A percentile compares a stretch with the other conserved stretches of the same genome.
Conservation (phyloP, 169 alveolate genomes). For the Blepharisma undulans region DNA sequence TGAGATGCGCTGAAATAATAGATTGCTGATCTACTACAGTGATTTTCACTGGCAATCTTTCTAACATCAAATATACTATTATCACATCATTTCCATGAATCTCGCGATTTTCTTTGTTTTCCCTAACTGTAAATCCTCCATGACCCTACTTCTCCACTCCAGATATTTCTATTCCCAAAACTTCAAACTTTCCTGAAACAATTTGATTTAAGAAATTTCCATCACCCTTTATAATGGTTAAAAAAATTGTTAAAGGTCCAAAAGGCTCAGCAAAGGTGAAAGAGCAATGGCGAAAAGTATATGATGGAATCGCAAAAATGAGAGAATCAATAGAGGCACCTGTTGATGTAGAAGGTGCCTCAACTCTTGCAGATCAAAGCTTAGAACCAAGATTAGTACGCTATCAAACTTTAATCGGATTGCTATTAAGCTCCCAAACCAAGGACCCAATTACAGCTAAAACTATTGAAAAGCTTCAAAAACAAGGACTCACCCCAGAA, state of each 20-base stretch:
- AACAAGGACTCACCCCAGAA: conserved; percentile 63
- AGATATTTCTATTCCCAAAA: background rate
- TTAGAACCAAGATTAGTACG: background rate
- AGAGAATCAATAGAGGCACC: conserved; percentile 39
- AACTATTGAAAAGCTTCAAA: conserved; percentile 56
- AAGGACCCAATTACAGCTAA: conserved; percentile 73
- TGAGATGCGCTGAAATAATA: background rate
- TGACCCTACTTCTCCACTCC: background rate
- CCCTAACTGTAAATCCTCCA: background rate
- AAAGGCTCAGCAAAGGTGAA: background rate
- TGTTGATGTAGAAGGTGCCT: conserved; percentile 39
- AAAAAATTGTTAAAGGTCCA: conserved; percentile 30
- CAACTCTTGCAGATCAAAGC: conserved; percentile 9
- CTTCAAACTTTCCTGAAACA: background rate
- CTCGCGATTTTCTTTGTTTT: background rate
- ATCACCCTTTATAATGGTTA: conserved; percentile 10
- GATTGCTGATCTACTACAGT: background rate
- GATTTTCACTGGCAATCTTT: background rate
- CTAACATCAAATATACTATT: background rate
- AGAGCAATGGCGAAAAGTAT: conserved; percentile 2
- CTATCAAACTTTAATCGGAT: conserved; percentile 64
- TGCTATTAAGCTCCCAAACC: conserved; percentile 73
- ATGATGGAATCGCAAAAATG: background rate
- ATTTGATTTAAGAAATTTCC: background rate
- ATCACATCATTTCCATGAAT: background rate